These are phyloP conservation scores for Pistacia atlantica DNA, from an alignment of 345 rosid genomes.

Conservation along the genomic window DNA sequence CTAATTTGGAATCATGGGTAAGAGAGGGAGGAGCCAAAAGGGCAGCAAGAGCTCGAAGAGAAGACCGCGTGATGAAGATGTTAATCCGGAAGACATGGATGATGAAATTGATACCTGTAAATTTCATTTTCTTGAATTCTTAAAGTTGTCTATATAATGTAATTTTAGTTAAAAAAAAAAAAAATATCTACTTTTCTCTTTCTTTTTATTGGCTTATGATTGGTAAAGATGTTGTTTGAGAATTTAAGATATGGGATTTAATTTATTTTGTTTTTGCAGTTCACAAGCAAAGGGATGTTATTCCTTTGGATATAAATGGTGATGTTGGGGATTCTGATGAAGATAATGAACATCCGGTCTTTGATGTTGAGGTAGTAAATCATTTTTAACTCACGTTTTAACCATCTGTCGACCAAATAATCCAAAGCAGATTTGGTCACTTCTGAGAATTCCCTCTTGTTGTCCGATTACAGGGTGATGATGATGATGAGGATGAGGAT, in stretches of 20 bases:
- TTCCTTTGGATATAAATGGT: conserved; percentile 63
- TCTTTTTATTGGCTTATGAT: too few species aligned
- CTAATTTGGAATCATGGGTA: conserved; percentile 50
- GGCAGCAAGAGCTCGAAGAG: conserved; percentile 44
- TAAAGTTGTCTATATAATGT: not conserved
- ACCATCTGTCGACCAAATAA: not conserved
- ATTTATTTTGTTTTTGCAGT: conserved; percentile 40
- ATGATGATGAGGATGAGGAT: conserved; percentile 28
- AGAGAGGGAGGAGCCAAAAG: conserved; percentile 51
- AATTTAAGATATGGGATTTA: not conserved
- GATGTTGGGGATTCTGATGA: conserved; percentile 66
- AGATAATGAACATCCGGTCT: conserved; percentile 73
- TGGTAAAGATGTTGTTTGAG: not conserved
- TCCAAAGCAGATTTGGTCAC: not conserved
- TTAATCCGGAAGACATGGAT: conserved; percentile 51
- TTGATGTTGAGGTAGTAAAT: conserved; percentile 55
- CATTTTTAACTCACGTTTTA: not conserved
- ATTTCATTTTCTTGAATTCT: not conserved
- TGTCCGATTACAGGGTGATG: conserved; percentile 20
- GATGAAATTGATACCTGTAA: conserved; percentile 79
- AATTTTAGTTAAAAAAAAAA: too few species aligned
- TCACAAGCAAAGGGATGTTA: conserved; percentile 83
- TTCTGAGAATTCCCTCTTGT: not conserved
- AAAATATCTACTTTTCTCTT: too few species aligned
- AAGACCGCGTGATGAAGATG: conserved; percentile 33